Evolutionary conservation across 2,329 filamentous ascomycete genomes (phyloP), one percentile per base, ranked within the genome.

Genomic region (Neospermospora avenae): DNA sequence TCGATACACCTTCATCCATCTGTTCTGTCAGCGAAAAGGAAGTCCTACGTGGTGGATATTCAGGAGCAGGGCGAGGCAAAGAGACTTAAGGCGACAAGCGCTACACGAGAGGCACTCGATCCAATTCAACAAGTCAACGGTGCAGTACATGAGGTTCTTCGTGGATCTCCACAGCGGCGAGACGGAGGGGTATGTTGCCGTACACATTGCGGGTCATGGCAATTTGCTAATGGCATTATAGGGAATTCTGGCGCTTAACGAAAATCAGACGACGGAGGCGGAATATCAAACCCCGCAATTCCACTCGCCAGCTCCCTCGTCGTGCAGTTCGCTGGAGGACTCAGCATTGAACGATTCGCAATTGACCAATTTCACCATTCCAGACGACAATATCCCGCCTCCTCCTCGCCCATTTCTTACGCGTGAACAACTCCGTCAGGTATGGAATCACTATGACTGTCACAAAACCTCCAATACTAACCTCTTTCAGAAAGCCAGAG

Each of bases 401-500:
- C 18, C 41, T 35, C 39, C 54, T 4, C 55, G 42, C 24, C 25
- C 28, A 28, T 48, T 24, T 35, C 35, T 61, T n/a, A 59, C 60
- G 5, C 51, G 25, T 16, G 63, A 60, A 45, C 55, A 68, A 46
- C 57, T 65, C 25, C 57, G 63, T 24, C 55, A 65, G 44, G 67
- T 68, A 59, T 20, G 58, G n/a, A 35, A 16, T 22, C 14, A n/a
- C 31, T 56, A 11, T 49, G n/a, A 34, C 22, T 46, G 20, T 11
- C 31, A 34, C 7, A 3, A 20, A 31, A 31, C 31, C 11, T 10
- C 28, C 46, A 44, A 39, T 49, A 18, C 37, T 57, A 20, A 62
- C 34, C 11, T 4, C 18, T 16, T 22, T 3, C 35, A 89, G 81
- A 82, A 83, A 74, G 86, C 85, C 20, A 83, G 88, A 69, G 82